phyloP scores from a whole-genome alignment of 805 yeast species.

The Saturnispora silvae region DNA sequence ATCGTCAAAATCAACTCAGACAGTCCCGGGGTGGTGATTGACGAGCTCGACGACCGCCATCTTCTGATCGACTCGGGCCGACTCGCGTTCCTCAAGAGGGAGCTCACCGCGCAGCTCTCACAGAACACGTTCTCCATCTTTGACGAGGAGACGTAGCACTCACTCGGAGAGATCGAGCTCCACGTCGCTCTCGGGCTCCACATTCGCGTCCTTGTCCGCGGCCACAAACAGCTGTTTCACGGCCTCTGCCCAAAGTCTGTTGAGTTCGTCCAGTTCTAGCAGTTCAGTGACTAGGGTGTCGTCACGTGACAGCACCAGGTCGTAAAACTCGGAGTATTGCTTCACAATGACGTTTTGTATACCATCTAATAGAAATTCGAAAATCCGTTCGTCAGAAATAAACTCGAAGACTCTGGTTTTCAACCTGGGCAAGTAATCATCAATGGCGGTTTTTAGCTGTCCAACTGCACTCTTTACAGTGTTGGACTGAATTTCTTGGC shows the following conservation, averaged over 20 bases:
- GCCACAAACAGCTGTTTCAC: slow-evolving; percentile 24
- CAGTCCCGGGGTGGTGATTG: slow-evolving; percentile 55
- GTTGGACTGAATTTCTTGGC: slow-evolving; percentile 7
- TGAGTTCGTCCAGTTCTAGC: slow-evolving; percentile 55
- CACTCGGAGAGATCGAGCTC: no score
- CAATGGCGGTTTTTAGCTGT: slow-evolving; percentile 39
- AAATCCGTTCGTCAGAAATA: slow-evolving; percentile 44
- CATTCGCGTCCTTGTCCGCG: slow-evolving; percentile 11
- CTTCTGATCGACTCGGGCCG: slow-evolving; percentile 68
- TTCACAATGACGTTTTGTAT: slow-evolving; percentile 50
- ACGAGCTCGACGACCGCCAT: slow-evolving; percentile 89
- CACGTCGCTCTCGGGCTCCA: slow-evolving; percentile 5
- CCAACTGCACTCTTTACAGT: slow-evolving; percentile 14
- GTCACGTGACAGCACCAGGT: slow-evolving; percentile 13
- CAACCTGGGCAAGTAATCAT: slow-evolving; percentile 45
- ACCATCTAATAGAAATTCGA: slow-evolving; percentile 48
- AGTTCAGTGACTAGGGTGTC: slow-evolving; percentile 33
- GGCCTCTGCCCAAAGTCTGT: slow-evolving; percentile 27
- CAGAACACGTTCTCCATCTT: slow-evolving; percentile 79
- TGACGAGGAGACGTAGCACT: slow-evolving; percentile 72
- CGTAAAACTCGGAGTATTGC: slow-evolving; percentile 46
- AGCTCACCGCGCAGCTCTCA: slow-evolving; percentile 64
- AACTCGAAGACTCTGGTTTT: slow-evolving; percentile 41
- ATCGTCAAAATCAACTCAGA: slow-evolving; percentile 74
- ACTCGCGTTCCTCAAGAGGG: slow-evolving; percentile 65